phyloP scores from a whole-genome alignment of 441 rosid genomes.

The Syzygium malaccense region DNA sequence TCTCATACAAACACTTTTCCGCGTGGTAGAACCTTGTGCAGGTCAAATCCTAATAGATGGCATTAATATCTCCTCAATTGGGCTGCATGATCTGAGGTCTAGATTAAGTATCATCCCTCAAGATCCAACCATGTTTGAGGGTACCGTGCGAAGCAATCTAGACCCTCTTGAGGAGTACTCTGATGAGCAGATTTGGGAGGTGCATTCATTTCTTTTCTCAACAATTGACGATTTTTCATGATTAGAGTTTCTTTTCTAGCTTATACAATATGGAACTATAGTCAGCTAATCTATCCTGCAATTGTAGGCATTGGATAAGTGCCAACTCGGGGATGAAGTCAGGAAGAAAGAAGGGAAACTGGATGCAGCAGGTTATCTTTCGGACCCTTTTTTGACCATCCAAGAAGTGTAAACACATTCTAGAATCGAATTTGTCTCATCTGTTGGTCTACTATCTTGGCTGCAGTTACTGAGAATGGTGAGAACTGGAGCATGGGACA shows the following conservation, averaged over 20 bases:
- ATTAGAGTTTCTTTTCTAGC: background rate
- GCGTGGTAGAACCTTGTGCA: background rate
- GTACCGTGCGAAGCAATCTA: conserved; percentile 61
- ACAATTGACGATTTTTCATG: background rate
- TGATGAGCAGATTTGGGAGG: conserved; percentile 94
- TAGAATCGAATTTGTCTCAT: background rate
- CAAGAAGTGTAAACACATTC: background rate
- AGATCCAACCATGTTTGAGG: conserved; percentile 10
- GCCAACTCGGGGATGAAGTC: conserved; percentile 92
- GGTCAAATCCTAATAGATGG: background rate
- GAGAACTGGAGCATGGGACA: conserved; percentile 99
- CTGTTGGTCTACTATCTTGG: background rate
- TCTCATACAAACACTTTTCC: background rate
- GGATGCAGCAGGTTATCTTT: conserved; percentile 46
- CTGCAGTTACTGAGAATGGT: conserved; percentile 79
- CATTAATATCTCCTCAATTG: background rate
- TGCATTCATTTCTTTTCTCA: conserved; percentile 8
- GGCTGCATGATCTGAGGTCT: background rate
- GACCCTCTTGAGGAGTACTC: conserved; percentile 41
- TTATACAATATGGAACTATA: background rate
- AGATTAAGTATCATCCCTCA: background rate
- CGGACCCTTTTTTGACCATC: background rate
- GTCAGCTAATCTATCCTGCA: background rate
- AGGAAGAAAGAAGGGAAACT: conserved; percentile 73
- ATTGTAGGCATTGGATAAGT: conserved; percentile 78